Conservation (phyloP, 176 grass and related monocot species). For the Pontederia crassipes region DNA sequence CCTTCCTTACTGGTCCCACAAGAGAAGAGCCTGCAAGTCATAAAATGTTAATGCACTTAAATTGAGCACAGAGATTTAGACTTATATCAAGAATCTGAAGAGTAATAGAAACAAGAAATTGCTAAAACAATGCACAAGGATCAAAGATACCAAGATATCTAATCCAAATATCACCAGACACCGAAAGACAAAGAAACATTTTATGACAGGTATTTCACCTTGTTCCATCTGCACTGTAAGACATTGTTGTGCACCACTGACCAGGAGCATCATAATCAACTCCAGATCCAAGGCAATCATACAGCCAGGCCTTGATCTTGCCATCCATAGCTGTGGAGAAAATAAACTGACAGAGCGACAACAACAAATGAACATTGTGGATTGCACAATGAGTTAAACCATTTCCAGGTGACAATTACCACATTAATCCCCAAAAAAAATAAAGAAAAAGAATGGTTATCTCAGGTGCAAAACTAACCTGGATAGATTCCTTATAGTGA, state of each 20-base stretch:
- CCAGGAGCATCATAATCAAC: slow-evolving; percentile 99
- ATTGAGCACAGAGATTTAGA: slow-evolving; percentile 3
- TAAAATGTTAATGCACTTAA: not conserved
- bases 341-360: slow-evolving; percentile 59
- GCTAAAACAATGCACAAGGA: no score
- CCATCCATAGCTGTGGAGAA: slow-evolving; percentile 99
- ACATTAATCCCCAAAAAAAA: not conserved
- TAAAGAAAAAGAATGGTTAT: not conserved
- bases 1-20: slow-evolving; percentile 99
- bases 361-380: not conserved
- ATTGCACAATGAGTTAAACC: not conserved
- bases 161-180: no score
- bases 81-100: not conserved
- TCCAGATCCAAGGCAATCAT: slow-evolving; percentile 96
- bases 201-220: slow-evolving; percentile 29
- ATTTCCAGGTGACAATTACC: not conserved
- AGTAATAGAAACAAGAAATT: slow-evolving; percentile 7
- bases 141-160: no score
- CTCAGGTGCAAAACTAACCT: slow-evolving; percentile 28
- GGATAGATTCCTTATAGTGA: slow-evolving; percentile 93
- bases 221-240: slow-evolving; percentile 94
- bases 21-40: slow-evolving; percentile 69
- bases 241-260: slow-evolving; percentile 99
- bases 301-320: slow-evolving; percentile 98
- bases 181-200: no score